phyloP scores from a whole-genome alignment of 495 filamentous ascomycete species.

The Hypoxylon rickii region DNA sequence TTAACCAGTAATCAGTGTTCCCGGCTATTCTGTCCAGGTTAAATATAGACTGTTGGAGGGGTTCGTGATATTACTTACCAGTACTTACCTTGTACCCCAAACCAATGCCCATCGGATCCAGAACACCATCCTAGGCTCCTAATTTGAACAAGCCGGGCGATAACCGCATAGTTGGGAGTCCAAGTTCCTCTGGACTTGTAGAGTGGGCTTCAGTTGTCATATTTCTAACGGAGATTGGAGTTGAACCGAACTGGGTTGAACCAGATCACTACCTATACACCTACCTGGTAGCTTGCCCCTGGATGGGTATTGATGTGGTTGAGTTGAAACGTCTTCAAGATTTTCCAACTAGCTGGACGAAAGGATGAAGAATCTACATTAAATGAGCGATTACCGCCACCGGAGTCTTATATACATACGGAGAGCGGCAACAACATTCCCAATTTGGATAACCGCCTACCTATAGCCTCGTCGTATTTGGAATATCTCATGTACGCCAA shows the following conservation, averaged over 20 bases:
- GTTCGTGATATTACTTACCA: neutral
- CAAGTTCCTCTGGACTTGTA: too few species aligned
- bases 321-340: neutral
- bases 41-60: neutral
- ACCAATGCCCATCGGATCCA: neutral
- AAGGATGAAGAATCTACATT: constrained; percentile 1
- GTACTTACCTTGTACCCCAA: neutral
- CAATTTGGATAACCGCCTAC: constrained; percentile 2
- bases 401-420: constrained; percentile 4
- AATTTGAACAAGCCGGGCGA: too few species aligned
- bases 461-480: constrained; percentile 17
- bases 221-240: too few species aligned
- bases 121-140: too few species aligned
- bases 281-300: too few species aligned
- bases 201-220: too few species aligned
- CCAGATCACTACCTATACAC: too few species aligned
- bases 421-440: constrained; percentile 14
- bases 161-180: too few species aligned
- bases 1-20: neutral
- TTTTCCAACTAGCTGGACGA: neutral
- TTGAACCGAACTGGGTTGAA: too few species aligned
- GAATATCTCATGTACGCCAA: constrained; percentile 25
- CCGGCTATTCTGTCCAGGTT: neutral
- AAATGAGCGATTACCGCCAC: neutral
- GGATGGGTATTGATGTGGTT: too few species aligned